Conservation (phyloP, 2,329 filamentous ascomycete genomes). For the Dothistroma pini region DNA sequence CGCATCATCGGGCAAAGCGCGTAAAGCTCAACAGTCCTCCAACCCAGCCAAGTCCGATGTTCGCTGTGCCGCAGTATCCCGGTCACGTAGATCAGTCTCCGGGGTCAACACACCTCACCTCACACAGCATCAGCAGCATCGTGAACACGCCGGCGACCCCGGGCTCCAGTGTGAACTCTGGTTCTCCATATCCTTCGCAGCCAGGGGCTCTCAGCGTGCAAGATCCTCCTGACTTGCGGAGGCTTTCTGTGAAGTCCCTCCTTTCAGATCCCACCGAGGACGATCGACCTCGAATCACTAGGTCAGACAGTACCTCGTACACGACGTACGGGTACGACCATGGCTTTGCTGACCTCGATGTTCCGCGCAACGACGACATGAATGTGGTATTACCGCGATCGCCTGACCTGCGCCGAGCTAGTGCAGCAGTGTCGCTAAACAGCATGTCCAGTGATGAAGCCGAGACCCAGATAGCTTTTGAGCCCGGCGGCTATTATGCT, state of each 20-base stretch:
- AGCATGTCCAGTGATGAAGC: conserved; percentile 27
- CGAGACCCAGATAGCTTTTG: conserved; percentile 49
- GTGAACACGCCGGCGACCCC: conserved; percentile 45
- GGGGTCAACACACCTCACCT: conserved; percentile 31
- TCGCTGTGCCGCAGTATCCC: conserved; percentile 29
- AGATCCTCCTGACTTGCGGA: conserved; percentile 44
- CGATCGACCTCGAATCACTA: conserved; percentile 14
- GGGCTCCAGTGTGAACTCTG: conserved; percentile 33
- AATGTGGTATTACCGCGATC: conserved; percentile 53
- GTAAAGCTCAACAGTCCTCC: conserved; percentile 29
- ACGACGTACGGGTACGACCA: conserved; percentile 66
- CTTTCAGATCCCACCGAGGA: conserved; percentile 51
- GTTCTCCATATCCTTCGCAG: conserved; percentile 26
- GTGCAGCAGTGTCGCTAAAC: conserved; percentile 30
- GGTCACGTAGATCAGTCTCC: conserved; percentile 38
- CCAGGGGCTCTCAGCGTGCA: conserved; percentile 24
- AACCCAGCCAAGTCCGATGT: conserved; percentile 22
- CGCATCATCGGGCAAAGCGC: conserved; percentile 38
- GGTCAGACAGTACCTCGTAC: conserved; percentile 21
- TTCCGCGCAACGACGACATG: conserved; percentile 67
- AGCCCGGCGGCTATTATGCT: conserved; percentile 64
- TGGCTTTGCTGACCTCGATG: conserved; percentile 65
- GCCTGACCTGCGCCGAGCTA: conserved; percentile 32
- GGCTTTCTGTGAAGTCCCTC: conserved; percentile 64
- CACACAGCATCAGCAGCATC: conserved; percentile 41